Evolutionary conservation across 306 rosid species (phyloP), one percentile per base, ranked within the genome.

Genomic region (Pyrus betulifolia): DNA sequence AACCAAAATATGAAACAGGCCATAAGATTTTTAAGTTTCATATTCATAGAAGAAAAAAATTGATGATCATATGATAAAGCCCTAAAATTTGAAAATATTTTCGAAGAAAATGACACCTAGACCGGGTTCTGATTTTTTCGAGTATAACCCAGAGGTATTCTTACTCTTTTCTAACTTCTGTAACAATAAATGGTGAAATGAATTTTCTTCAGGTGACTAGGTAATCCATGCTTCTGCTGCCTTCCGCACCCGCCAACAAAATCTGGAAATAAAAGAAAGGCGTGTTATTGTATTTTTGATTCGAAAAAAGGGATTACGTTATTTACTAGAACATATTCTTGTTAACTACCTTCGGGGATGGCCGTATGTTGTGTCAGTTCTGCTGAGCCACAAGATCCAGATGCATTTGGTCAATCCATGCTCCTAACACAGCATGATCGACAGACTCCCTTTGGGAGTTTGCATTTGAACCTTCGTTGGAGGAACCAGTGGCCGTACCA

Each of bases 371-470:
- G 63, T 67, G 81, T 87, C 81, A 86, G 79, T 87, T 86, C 51
- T 87, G 94, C 84, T 85, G 94, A 54, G 94, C 91, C 82, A 89
- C 91, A 38, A 86, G 87, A 80, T 89, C 91, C 7, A 89, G 94
- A 79, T 87, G 88, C 86, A 89, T 74, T 76, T 87, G 86, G 44
- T 89, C 93, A 4, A 89, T 85, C 93, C 91, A 87, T 30, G 86
- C 87, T 70, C 91, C 91, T 28, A 89, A 76, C 15, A 86, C 85
- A 7, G 88, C 91, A 62, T 87, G 87, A 80, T 89, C 94, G 5
- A 79, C 84, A 11, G 79, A 30, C 4, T 89, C 94, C 67, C 80
- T 83, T 71, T 78, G 93, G 33, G 93, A 49, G 81, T 78, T 83
- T 77, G 58, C 61, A 60, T 71, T 88, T n/a, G 84, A 75, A 59